Base-by-base conservation (phyloP, 331 rosid genomes). In the Pyrus hybrid region DNA sequence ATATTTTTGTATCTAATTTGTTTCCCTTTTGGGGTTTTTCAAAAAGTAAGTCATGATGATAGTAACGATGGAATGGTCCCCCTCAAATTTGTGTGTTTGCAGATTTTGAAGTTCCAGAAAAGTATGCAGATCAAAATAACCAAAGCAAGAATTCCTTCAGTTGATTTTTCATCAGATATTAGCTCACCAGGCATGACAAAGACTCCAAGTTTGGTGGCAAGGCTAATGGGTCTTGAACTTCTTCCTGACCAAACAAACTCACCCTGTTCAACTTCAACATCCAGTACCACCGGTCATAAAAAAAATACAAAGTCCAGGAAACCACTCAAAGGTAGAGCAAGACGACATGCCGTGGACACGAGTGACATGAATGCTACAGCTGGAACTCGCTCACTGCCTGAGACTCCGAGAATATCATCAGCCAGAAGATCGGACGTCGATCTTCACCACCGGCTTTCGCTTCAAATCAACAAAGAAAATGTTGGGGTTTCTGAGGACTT, bases 141-240 rank as follows among this genome's bases (percentile, higher is more conserved):
- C 12, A 62, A 80, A 58, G 67, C 82, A 71, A 53, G 73, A 58
- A 77, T 77, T 58, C 71, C 79, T 69, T 75, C 79, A 60, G 72
- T 76, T 78, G 90, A 84, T 18, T 29, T 77, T 41, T 83, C 87
- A 45, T 81, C 88, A 35, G 91, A 87, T 30, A 78, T 80, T 3
- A 70, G 57, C 63, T 91, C 98, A 20, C 97, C 99, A 5, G 90
- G 87, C 57, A 51, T 51, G 67, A 74, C 85, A 63, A 94, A 92
- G 82, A 94, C 97, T 22, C 99, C 97, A 77, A 88, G 82, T 80
- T 84, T 94, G 74, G 99, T 94, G 5, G 99, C 99, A 16, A 87
- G 99, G 72, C 74, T 94, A 63, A 94, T 94, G 99, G 99, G 97
- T 76, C 85, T 94, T 2, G 99, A 94, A 49, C 91, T 88, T 83